These are phyloP conservation scores for Blastobotrys capitulatus DNA, from an alignment of 1,139 yeast species.

Conservation along the genomic window DNA sequence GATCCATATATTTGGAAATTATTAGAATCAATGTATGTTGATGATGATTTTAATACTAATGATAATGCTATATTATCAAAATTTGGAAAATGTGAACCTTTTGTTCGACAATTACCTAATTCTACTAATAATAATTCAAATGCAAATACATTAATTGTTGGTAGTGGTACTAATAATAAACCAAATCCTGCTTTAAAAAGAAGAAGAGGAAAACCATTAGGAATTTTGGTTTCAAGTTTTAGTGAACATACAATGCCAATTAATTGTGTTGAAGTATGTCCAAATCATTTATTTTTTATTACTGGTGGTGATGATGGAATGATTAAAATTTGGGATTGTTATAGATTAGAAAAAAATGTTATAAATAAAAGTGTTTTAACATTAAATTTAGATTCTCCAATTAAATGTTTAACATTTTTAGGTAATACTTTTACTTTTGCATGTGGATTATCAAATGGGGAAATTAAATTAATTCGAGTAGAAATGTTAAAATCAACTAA, in stretches of 20 bases:
- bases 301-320: constrained; percentile 75
- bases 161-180: neutral
- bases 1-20: constrained; percentile 59
- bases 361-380: constrained; percentile 50
- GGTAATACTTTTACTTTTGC: constrained; percentile 61
- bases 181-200: constrained; percentile 8
- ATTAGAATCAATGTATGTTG: constrained; percentile 46
- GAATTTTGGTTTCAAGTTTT: constrained; percentile 54
- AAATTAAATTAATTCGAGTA: constrained; percentile 51
- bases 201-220: constrained; percentile 34
- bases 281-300: constrained; percentile 61
- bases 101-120: neutral
- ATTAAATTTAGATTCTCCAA: constrained; percentile 23
- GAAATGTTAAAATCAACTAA: constrained; percentile 35
- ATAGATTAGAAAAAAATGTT: constrained; percentile 58
- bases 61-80: neutral
- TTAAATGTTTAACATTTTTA: constrained; percentile 42
- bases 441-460: constrained; percentile 63
- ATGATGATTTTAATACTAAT: neutral
- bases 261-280: constrained; percentile 49
- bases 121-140: neutral
- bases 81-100: neutral
- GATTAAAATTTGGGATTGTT: constrained; percentile 73
- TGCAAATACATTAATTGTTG: neutral
- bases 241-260: constrained; percentile 51